Conservation (phyloP, 257 asterid genomes). For the Rhazya stricta region DNA sequence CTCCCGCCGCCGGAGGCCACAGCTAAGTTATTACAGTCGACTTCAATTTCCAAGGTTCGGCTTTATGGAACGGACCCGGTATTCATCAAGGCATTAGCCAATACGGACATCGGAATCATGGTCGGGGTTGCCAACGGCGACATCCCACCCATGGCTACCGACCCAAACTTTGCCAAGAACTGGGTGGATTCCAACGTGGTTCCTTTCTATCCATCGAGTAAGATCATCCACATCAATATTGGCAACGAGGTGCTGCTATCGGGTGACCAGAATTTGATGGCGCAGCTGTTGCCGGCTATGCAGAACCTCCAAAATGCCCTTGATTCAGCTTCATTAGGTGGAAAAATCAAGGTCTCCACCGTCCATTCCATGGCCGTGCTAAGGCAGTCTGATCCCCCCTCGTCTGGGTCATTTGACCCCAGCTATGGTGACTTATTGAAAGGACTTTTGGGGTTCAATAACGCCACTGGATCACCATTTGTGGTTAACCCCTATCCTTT, state of each 20-base stretch:
- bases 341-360: constrained; percentile 61
- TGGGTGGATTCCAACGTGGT: constrained; percentile 47
- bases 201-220: constrained; percentile 60
- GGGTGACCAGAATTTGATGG: constrained; percentile 48
- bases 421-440: constrained; percentile 44
- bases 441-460: constrained; percentile 51
- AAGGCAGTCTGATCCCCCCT: constrained; percentile 61
- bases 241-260: constrained; percentile 65
- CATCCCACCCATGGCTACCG: constrained; percentile 56
- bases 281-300: constrained; percentile 64
- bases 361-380: constrained; percentile 66
- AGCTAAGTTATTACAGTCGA: constrained; percentile 46
- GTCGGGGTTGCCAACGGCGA: constrained; percentile 57
- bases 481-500: constrained; percentile 69
- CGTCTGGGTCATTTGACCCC: constrained; percentile 54
- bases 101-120: constrained; percentile 56
- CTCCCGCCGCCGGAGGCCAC: constrained; percentile 61
- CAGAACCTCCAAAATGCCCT: constrained; percentile 52
- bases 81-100: constrained; percentile 50
- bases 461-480: constrained; percentile 54
- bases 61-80: constrained; percentile 58
- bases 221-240: constrained; percentile 43
- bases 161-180: constrained; percentile 39
- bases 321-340: constrained; percentile 33
- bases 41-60: constrained; percentile 49